Conservation (phyloP, 75 land plant species). For the Pseudotsuga menziesii region DNA sequence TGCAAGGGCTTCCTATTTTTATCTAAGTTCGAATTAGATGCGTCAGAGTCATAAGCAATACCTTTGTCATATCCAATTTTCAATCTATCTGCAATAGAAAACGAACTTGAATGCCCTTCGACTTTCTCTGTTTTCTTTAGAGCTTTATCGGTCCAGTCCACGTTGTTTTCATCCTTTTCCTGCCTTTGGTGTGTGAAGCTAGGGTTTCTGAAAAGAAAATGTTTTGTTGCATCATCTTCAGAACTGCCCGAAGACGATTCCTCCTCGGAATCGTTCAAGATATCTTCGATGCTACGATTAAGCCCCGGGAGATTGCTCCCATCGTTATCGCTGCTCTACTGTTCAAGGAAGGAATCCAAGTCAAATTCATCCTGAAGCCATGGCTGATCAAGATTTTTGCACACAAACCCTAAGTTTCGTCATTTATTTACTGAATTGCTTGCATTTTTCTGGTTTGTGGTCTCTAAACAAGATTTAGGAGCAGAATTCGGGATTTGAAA, state of each 20-base stretch:
- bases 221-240: not conserved
- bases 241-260: constrained; percentile 14
- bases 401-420: too few relatives aligned
- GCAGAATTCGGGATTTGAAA: too few relatives aligned
- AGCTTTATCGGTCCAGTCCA: not conserved
- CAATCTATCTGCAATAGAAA: constrained; percentile 8
- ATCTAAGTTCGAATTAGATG: too few relatives aligned
- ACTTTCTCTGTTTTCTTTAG: not conserved
- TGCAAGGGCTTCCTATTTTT: too few relatives aligned
- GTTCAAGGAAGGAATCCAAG: constrained; percentile 47
- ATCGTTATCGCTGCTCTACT: constrained; percentile 28
- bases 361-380: constrained; percentile 8
- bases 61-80: not conserved
- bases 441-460: too few relatives aligned
- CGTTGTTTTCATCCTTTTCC: not conserved
- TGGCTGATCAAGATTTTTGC: too few relatives aligned
- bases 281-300: constrained; percentile 67
- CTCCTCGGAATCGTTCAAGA: constrained; percentile 57
- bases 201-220: not conserved
- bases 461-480: too few relatives aligned
- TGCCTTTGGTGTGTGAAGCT: not conserved
- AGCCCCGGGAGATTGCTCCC: constrained; percentile 9
- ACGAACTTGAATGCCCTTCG: not conserved
- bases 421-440: too few relatives aligned
- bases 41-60: not conserved